These are phyloP conservation scores for Cetradonia linearis DNA, from an alignment of 495 filamentous ascomycete species.

Conservation along the genomic window DNA sequence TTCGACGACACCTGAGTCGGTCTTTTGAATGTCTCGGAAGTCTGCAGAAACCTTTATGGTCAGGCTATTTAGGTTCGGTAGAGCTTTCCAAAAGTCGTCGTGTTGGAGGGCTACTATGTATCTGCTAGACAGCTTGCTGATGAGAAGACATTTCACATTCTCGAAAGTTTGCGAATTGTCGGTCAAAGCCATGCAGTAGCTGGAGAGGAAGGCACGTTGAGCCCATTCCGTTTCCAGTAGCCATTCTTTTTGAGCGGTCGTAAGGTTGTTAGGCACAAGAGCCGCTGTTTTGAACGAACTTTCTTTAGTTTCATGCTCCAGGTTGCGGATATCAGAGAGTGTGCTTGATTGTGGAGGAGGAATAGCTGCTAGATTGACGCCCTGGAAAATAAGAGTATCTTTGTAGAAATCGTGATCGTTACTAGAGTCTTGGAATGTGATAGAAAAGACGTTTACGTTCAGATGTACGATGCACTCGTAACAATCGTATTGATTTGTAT, in stretches of 20 bases:
- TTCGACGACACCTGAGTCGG: constrained; percentile 31
- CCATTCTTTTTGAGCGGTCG: constrained; percentile 46
- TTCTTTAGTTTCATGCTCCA: constrained; percentile 1
- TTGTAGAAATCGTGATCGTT: neutral
- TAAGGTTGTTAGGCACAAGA: constrained; percentile 37
- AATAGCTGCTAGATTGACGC: constrained; percentile 7
- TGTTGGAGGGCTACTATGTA: constrained; percentile 37
- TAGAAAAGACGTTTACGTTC: neutral
- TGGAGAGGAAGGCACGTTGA: constrained; percentile 46
- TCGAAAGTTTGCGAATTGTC: constrained; percentile 38
- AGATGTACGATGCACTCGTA: neutral
- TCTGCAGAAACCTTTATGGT: constrained; percentile 43
- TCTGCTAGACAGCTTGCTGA: constrained; percentile 43
- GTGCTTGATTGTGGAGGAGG: neutral
- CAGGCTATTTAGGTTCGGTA: constrained; percentile 36
- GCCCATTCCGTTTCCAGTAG: constrained; percentile 48
- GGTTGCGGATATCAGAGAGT: neutral
- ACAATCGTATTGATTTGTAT: neutral
- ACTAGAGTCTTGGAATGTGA: neutral
- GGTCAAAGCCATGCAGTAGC: constrained; percentile 43
- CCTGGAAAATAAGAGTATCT: constrained; percentile 15
- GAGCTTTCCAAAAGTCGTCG: constrained; percentile 41
- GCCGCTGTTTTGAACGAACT: constrained; percentile 17
- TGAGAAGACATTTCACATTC: constrained; percentile 36
- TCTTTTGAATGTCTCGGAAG: constrained; percentile 40